phyloP scores from a whole-genome alignment of 225 moss, liverwort and hornwort genomes.

The Neckera pumila region DNA sequence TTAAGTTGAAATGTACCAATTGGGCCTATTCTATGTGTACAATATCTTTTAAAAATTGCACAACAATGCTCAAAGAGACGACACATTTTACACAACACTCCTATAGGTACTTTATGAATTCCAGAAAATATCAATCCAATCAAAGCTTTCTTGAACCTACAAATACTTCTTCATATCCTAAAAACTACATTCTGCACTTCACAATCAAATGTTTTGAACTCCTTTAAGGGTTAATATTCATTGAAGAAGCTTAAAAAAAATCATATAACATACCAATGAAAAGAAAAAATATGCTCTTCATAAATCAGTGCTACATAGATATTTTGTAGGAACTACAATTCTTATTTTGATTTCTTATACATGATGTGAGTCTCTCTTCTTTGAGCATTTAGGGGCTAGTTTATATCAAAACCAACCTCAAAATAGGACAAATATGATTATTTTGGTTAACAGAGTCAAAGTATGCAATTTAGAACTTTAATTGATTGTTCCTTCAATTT shows the following conservation, averaged over 20 bases:
- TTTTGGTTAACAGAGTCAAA: no score
- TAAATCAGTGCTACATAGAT: background rate
- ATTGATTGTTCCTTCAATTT: background rate
- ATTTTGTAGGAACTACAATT: background rate
- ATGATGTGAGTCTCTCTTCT: no score
- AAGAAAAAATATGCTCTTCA: no score
- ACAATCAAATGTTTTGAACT: background rate
- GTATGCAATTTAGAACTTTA: background rate
- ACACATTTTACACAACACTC: background rate
- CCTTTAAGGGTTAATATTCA: no score
- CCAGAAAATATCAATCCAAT: background rate
- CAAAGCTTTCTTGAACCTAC: background rate
- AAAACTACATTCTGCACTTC: background rate
- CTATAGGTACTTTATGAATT: background rate
- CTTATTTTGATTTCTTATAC: background rate
- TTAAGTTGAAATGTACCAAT: background rate
- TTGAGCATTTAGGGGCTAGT: no score
- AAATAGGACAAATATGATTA: no score
- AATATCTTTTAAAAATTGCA: no score
- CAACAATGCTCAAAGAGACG: accelerated
- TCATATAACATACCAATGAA: no score
- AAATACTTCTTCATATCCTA: background rate
- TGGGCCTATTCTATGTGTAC: accelerated
- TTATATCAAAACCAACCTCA: no score
- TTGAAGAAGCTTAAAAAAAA: no score